Evolutionary conservation across 2,329 filamentous ascomycete genomes (phyloP), one percentile per base, ranked within the genome.

Genomic region (Xylaria sp.): DNA sequence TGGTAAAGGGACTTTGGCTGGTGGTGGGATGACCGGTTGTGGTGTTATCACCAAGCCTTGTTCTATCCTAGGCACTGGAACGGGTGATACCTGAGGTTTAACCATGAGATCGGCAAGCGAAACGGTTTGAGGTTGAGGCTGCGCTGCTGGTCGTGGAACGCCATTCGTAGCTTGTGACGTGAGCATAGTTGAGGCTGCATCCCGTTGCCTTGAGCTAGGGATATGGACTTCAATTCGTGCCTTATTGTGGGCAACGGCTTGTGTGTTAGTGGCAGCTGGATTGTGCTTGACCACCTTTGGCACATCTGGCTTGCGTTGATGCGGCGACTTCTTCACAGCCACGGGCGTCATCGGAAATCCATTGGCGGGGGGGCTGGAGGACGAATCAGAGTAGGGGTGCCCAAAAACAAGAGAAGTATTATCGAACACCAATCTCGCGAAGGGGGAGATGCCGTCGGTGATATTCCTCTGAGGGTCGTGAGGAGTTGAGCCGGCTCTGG

Each of bases 401-500:
- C 76, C 74, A 61, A 80, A 81, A 15, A 74, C 70, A 47, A 81
- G 70, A 12, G 77, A 71, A 4, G 79, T 78, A 58, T 76, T 79
- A 25, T 82, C 78, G 60, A 78, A 79, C 1, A 83, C 78, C 79
- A 79, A 80, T 74, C 70, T 80, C 25, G 81, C 76, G 42, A 87
- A 79, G 4, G 85, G 83, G 14, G 82, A 81, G 2, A 87, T 73
- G 9, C 77, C 77, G 19, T 81, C 76, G 38, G 77, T 71, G 15
- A 82, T 69, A 64, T 63, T 70, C 62, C 67, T 73, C 70, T 67
- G 66, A 67, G 67, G 63, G 65, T 64, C 69, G 61, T 70, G 60
- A 63, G 60, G 67, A 67, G 74, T 38, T 65, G 73, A 58, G 70
- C 67, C 43, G 67, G 67, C 60, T 73, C 75, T 79, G 1, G 82